Conservation (phyloP, 2,329 filamentous ascomycete genomes). For the Aureobasidium sp. region DNA sequence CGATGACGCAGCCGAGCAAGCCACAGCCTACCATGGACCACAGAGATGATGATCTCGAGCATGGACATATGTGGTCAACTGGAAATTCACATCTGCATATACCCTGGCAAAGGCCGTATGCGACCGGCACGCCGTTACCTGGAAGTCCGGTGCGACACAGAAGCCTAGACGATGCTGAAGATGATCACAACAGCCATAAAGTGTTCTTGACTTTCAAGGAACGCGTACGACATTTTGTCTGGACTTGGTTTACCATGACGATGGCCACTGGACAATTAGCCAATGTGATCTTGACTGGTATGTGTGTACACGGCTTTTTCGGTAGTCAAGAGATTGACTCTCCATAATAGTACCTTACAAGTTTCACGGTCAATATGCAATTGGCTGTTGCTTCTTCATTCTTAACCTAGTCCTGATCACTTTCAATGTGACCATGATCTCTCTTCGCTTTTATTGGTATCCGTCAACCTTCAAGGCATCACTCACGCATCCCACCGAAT, state of each 20-base stretch:
- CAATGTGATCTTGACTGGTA: conserved; percentile 44
- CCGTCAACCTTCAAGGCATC: conserved; percentile 63
- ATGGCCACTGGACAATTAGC: conserved; percentile 54
- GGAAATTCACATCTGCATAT: not conserved
- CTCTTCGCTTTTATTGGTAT: conserved; percentile 58
- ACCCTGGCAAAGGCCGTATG: conserved; percentile 2
- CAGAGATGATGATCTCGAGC: conserved; percentile 1
- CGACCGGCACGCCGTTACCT: not conserved
- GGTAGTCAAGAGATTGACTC: not conserved
- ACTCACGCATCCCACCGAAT: conserved; percentile 69
- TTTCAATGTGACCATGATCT: conserved; percentile 58
- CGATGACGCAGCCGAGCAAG: not conserved
- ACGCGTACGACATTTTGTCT: conserved; percentile 55
- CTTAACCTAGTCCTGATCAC: conserved; percentile 54
- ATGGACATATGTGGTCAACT: conserved; percentile 1
- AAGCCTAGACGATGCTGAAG: not conserved
- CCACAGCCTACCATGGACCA: not conserved
- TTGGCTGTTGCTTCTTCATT: conserved; percentile 42
- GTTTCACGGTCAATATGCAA: conserved; percentile 36
- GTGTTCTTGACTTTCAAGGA: conserved; percentile 38
- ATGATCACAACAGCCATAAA: not conserved
- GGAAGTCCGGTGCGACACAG: not conserved
- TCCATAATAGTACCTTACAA: conserved; percentile 28
- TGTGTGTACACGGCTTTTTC: conserved; percentile 8
- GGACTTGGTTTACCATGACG: conserved; percentile 71